Percentiles rank a stretch among this genome's conserved stretches.
Conservation (phyloP, 2,329 filamentous ascomycete species). For the Blumeriella jaapii region DNA sequence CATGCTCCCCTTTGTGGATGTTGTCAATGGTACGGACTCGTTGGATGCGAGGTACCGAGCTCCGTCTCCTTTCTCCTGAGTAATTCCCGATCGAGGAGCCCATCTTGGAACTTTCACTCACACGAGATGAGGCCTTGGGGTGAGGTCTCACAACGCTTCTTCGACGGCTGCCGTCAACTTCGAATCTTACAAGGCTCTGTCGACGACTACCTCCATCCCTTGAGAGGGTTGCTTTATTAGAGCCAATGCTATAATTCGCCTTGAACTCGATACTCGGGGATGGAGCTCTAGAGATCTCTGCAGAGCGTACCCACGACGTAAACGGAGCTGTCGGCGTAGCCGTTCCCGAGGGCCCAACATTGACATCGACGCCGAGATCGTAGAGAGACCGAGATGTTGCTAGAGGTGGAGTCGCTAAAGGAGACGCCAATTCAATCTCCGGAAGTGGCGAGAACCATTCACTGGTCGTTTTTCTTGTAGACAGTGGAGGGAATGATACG, state of each 20-base stretch:
- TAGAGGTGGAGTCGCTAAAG: background rate
- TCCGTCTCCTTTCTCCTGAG: constrained; percentile 10
- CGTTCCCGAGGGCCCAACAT: constrained; percentile 4
- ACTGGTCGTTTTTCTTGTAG: constrained; percentile 16
- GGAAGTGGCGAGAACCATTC: constrained; percentile 24
- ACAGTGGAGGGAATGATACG: constrained; percentile 21
- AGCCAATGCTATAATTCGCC: constrained; percentile 1
- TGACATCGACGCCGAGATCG: constrained; percentile 17
- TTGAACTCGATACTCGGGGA: constrained; percentile 1
- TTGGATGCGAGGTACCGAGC: constrained; percentile 6
- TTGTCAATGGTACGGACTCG: constrained; percentile 16
- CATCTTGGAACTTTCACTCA: constrained; percentile 6
- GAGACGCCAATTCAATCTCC: constrained; percentile 9
- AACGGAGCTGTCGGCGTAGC: constrained; percentile 3
- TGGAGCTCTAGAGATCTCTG: constrained; percentile 2
- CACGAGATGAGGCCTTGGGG: constrained; percentile 13
- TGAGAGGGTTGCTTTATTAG: no score
- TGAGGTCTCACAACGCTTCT: constrained; percentile 14
- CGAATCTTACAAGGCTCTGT: constrained; percentile 13
- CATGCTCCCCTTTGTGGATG: constrained; percentile 12
- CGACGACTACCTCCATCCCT: constrained; percentile 1
- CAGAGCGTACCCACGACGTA: background rate
- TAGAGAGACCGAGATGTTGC: constrained; percentile 13
- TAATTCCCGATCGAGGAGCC: constrained; percentile 16
- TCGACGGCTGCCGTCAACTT: background rate